These are phyloP conservation scores for Ajuga chamaepitys DNA, from an alignment of 257 asterid genomes.

Conservation along the genomic window DNA sequence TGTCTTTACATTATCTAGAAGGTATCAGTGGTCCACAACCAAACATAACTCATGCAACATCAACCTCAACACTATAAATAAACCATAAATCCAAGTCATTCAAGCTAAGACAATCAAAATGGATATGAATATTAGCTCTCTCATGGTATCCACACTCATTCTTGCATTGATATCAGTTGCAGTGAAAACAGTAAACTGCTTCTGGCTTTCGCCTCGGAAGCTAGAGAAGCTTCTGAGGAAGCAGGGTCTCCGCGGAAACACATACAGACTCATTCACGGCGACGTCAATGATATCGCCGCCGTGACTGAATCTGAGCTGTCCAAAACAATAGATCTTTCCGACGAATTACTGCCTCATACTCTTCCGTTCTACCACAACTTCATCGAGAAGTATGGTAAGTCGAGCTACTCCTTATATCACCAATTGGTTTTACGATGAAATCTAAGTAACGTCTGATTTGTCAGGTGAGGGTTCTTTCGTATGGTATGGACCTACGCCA, in stretches of 20 bases:
- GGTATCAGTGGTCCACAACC: too few relatives aligned
- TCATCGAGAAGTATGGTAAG: slow-evolving; percentile 21
- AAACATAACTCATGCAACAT: too few relatives aligned
- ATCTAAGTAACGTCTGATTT: too few relatives aligned
- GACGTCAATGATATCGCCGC: slow-evolving; percentile 29
- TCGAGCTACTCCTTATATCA: too few relatives aligned
- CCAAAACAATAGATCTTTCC: slow-evolving; percentile 22
- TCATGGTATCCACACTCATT: too few relatives aligned
- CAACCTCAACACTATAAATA: too few relatives aligned
- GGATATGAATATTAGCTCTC: too few relatives aligned
- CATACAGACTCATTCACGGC: slow-evolving; percentile 30
- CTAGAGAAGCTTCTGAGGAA: slow-evolving; percentile 28
- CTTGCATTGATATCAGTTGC: too few relatives aligned
- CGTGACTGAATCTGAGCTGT: slow-evolving; percentile 10
- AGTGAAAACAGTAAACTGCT: slow-evolving; percentile 27
- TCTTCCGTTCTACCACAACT: slow-evolving; percentile 24
- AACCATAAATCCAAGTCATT: too few relatives aligned
- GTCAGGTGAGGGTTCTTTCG: slow-evolving; percentile 25
- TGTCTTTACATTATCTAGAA: too few relatives aligned
- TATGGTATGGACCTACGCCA: slow-evolving; percentile 39
- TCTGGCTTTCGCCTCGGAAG: slow-evolving; percentile 32
- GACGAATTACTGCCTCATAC: slow-evolving; percentile 28
- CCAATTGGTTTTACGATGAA: too few relatives aligned
- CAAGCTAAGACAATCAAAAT: too few relatives aligned
- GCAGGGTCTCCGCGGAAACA: slow-evolving; percentile 40